Percentiles rank a stretch among this genome's conserved stretches.
Conservation (phyloP, 345 rosid genomes). For the Hibiscus mutabilis region DNA sequence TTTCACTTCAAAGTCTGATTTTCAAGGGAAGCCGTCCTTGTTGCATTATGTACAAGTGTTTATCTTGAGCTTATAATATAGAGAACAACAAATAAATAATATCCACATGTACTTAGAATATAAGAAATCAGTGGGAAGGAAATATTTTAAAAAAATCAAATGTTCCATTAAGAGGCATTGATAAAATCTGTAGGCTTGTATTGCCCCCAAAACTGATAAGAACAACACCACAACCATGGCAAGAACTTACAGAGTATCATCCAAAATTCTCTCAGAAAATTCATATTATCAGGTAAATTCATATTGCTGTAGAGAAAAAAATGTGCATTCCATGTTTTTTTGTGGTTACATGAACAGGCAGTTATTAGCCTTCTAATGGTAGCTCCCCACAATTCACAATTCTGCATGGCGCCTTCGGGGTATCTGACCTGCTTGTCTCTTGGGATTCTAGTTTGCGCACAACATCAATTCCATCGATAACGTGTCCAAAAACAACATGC, state of each 20-base stretch:
- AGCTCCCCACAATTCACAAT: conserved; percentile 80
- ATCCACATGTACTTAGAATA: neutral
- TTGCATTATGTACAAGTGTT: neutral
- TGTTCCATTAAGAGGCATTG: neutral
- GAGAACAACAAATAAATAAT: neutral
- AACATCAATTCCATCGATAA: conserved; percentile 72
- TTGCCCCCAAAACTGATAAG: neutral
- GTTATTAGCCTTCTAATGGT: conserved; percentile 62
- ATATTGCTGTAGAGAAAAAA: neutral
- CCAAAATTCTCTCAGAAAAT: conserved; percentile 9
- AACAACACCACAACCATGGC: conserved; percentile 1
- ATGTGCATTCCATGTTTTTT: neutral
- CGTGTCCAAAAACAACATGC: conserved; percentile 85
- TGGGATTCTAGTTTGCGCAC: conserved; percentile 64
- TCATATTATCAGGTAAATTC: neutral
- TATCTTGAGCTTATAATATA: neutral
- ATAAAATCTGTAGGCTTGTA: neutral
- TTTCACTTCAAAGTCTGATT: neutral
- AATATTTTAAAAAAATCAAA: neutral
- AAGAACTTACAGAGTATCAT: neutral
- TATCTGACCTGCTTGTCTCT: conserved; percentile 69
- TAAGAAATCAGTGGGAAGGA: neutral
- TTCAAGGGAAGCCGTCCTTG: neutral
- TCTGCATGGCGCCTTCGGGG: conserved; percentile 65
- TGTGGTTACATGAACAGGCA: neutral